Percentiles rank a stretch among this genome's conserved stretches.
Evolutionary conservation across 129 eudicot genomes (phyloP).

Genomic region (Oenanthe sinensis): DNA sequence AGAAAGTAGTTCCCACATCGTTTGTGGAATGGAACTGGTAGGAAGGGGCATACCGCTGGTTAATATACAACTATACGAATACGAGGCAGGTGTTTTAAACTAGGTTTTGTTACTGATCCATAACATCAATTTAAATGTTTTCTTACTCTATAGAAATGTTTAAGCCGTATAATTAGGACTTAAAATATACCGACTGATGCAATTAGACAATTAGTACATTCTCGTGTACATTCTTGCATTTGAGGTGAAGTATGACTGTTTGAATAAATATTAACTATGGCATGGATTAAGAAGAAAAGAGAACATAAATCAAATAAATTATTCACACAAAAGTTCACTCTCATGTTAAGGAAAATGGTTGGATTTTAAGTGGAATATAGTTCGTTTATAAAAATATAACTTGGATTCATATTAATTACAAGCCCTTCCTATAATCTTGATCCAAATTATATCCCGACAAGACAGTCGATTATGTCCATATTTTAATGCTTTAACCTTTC

Average conservation of each 20-base stretch:
- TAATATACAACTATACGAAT: too few relatives aligned
- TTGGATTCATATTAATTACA: background rate
- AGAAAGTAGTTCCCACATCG: too few relatives aligned
- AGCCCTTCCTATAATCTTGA: background rate
- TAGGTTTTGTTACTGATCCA: too few relatives aligned
- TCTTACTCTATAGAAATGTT: background rate
- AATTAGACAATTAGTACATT: background rate
- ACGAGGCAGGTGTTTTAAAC: too few relatives aligned
- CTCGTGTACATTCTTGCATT: background rate
- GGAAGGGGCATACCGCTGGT: too few relatives aligned
- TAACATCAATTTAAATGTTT: background rate
- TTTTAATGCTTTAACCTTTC: background rate
- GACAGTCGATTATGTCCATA: slow-evolving; percentile 1
- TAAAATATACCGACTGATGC: background rate
- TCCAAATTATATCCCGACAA: background rate
- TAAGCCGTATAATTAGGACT: background rate
- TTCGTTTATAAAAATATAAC: background rate
- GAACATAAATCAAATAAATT: background rate
- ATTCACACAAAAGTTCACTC: background rate
- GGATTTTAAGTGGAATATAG: background rate
- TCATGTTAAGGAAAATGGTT: too few relatives aligned
- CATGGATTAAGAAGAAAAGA: background rate
- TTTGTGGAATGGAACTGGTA: too few relatives aligned
- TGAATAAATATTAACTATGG: background rate
- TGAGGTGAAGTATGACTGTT: background rate